phyloP scores from a whole-genome alignment of 495 filamentous ascomycete genomes.

The Podospora appendiculata region DNA sequence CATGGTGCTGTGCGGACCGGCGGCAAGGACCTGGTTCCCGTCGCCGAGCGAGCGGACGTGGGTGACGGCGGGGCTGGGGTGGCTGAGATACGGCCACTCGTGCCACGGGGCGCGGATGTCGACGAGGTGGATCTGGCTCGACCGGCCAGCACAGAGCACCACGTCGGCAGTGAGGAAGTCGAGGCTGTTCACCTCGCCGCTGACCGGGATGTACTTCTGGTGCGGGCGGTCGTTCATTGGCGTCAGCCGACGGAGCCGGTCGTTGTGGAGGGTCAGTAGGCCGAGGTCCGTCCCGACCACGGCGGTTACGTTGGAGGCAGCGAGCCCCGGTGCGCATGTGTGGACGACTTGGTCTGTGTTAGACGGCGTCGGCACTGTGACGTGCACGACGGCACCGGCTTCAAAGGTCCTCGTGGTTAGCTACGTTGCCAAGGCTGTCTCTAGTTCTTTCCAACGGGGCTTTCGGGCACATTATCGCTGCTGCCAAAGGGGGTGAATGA shows the following conservation, averaged over 20 bases:
- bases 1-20: conserved; percentile 27
- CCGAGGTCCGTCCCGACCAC: conserved; percentile 26
- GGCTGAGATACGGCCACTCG: conserved; percentile 17
- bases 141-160: conserved; percentile 30
- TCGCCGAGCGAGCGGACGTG: conserved; percentile 23
- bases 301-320: conserved; percentile 12
- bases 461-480: not conserved
- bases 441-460: too few relatives aligned
- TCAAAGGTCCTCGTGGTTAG: too few relatives aligned
- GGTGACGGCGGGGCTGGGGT: conserved; percentile 17
- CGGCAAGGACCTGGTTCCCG: conserved; percentile 26
- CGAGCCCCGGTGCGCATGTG: conserved; percentile 12
- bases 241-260: conserved; percentile 9
- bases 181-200: conserved; percentile 16
- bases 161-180: conserved; percentile 22
- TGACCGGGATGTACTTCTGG: not conserved
- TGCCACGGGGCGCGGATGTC: conserved; percentile 21
- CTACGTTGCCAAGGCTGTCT: too few relatives aligned
- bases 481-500: not conserved
- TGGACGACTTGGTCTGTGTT: not conserved
- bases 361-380: too few relatives aligned
- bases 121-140: conserved; percentile 17
- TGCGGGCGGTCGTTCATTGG: not conserved
- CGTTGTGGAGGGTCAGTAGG: conserved; percentile 8
- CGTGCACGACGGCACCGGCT: too few relatives aligned